Evolutionary conservation across 2,329 filamentous ascomycete genomes (phyloP).

Genomic region (Trichophyton benhamiae): DNA sequence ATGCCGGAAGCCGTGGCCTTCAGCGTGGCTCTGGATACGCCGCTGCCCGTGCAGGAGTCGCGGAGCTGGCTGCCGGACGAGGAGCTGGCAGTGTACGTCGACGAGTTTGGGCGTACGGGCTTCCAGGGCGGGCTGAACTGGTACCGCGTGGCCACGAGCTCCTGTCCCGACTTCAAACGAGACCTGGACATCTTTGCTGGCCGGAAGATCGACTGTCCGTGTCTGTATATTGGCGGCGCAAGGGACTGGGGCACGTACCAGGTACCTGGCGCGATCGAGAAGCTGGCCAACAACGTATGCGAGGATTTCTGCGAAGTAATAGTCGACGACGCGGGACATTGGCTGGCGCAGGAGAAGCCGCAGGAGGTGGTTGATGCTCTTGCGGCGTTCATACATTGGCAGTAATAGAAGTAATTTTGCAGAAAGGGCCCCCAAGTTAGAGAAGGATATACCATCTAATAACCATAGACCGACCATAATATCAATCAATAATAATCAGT

Average conservation of each 20-base stretch:
- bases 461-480: too few species aligned
- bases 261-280: slow-evolving; percentile 51
- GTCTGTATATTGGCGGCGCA: slow-evolving; percentile 48
- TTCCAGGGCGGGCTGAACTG: slow-evolving; percentile 57
- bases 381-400: slow-evolving; percentile 26
- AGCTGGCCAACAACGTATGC: slow-evolving; percentile 39
- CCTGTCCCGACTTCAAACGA: slow-evolving; percentile 30
- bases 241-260: slow-evolving; percentile 59
- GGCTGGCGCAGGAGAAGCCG: slow-evolving; percentile 56
- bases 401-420: not conserved
- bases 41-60: slow-evolving; percentile 27
- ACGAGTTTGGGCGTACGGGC: slow-evolving; percentile 49
- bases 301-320: slow-evolving; percentile 42
- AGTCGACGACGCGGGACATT: slow-evolving; percentile 53
- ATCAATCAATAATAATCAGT: too few species aligned
- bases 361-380: slow-evolving; percentile 41
- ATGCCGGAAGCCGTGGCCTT: slow-evolving; percentile 48
- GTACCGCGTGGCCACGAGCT: slow-evolving; percentile 49
- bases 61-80: slow-evolving; percentile 45
- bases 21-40: slow-evolving; percentile 41
- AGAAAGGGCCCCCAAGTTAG: not conserved
- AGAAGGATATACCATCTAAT: not conserved
- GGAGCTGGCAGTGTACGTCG: slow-evolving; percentile 48
- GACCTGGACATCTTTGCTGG: slow-evolving; percentile 50
- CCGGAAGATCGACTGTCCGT: slow-evolving; percentile 49